Evolutionary conservation across 805 yeast genomes (phyloP), one percentile per base, ranked within the genome.

Genomic region (Ogataea trehaloabstinens): DNA sequence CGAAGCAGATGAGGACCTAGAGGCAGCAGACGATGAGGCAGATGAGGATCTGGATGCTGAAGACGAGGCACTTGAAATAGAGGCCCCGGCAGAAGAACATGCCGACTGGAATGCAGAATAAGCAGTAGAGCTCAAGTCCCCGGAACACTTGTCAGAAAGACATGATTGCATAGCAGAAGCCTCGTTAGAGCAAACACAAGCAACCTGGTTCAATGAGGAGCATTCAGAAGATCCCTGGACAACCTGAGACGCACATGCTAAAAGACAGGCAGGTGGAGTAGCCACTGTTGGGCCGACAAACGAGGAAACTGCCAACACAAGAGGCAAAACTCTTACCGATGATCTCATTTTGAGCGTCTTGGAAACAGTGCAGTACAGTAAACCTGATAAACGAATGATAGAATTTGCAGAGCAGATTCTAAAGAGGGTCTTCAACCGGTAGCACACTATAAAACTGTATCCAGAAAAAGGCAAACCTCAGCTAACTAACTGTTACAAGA

Each of bases 201-300:
- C 53, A 49, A 86, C 68, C 56, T 84, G 78, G 61, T 75, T 76
- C 61, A 87, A 61, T 41, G 80, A 68, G 42, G 67, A 51, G 64
- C 93, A 85, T 33, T 67, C 44, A 29, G 76, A 63, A 12, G 80
- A 71, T 5, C 52, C 45, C 60, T 74, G 74, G 46, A 74, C 70
- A 40, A 84, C 90, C 55, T 77, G 73, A 41, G 87, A 74, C 42
- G 85, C 91, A 76, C 96, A 88, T 28, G 95, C 95, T 61, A 89
- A 71, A 50, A 89, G 67, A 71, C 96, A 89, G 27, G 96, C 96
- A 44, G 96, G 96, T 36, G 96, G 93, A 40, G 91, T 71, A 32
- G 78, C 75, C 21, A 73, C 72, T 22, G 70, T 55, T 18, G 74
- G 66, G 25, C 61, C 57, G 41, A 70, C 52, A 44, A 64, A 60